Evolutionary conservation across 306 rosid genomes (phyloP).

Genomic region (Fagus sylvatica): DNA sequence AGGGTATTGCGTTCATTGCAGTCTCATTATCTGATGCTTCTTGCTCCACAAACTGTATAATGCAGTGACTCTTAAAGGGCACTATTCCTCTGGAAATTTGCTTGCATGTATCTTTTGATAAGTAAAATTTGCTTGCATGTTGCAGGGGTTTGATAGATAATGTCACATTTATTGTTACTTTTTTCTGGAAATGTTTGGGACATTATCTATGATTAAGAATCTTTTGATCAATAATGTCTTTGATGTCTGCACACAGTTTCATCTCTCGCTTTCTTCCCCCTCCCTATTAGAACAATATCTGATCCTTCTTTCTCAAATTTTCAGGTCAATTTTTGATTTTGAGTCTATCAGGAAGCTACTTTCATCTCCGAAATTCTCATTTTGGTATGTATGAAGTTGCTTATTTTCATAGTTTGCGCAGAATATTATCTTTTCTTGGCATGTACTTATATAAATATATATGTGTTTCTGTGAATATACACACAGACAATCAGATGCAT

Average conservation of each 20-base stretch:
- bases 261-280: background rate
- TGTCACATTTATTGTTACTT: constrained; percentile 3
- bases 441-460: background rate
- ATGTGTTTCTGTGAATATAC: background rate
- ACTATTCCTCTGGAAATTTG: background rate
- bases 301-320: constrained; percentile 24
- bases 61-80: background rate
- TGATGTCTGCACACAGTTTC: background rate
- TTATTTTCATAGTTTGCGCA: constrained; percentile 19
- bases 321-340: constrained; percentile 95
- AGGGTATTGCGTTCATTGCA: background rate
- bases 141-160: constrained; percentile 18
- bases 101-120: constrained; percentile 9
- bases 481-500: too few relatives aligned
- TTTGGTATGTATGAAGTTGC: constrained; percentile 61
- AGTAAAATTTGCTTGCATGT: background rate
- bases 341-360: constrained; percentile 68
- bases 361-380: constrained; percentile 81
- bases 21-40: background rate
- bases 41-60: background rate
- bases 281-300: constrained; percentile 8
- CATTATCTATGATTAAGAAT: constrained; percentile 11
- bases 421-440: constrained; percentile 6
- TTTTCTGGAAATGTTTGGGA: constrained; percentile 3
- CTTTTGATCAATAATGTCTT: constrained; percentile 15